Evolutionary conservation across 768 basidiomycete genomes (phyloP).

Genomic region (Naematelia aurantialba): DNA sequence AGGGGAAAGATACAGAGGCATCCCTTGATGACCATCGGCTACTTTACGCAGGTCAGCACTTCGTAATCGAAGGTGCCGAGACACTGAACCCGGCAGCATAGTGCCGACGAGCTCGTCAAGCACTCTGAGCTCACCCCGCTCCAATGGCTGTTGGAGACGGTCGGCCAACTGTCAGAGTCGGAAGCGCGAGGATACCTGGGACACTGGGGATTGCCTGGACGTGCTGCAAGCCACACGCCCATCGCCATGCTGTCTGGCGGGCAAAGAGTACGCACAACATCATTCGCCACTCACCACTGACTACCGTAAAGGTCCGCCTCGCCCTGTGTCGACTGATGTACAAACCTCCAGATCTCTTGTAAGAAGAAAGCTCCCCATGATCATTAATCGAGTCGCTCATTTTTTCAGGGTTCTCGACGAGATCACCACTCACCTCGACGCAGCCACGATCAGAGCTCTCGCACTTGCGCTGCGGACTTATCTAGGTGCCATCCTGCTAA

Average conservation of each 20-base stretch:
- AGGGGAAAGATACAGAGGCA: conserved; percentile 58
- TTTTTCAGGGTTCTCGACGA: conserved; percentile 54
- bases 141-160: conserved; percentile 1
- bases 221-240: conserved; percentile 53
- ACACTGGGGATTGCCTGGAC: conserved; percentile 54
- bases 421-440: conserved; percentile 67
- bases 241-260: conserved; percentile 58
- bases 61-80: too few species aligned
- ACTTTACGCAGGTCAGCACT: conserved; percentile 56
- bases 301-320: conserved; percentile 56
- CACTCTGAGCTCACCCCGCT: conserved; percentile 57
- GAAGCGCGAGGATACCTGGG: conserved; percentile 54
- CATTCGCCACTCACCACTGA: background rate
- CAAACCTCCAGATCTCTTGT: conserved; percentile 57
- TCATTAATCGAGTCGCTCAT: too few species aligned
- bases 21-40: conserved; percentile 58
- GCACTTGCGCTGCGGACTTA: conserved; percentile 57
- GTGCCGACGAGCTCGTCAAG: conserved; percentile 47
- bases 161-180: background rate
- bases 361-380: too few species aligned
- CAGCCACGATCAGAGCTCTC: conserved; percentile 60
- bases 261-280: conserved; percentile 52
- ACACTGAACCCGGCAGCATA: too few species aligned
- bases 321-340: conserved; percentile 61
- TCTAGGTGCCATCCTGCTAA: conserved; percentile 60